Base-by-base conservation (phyloP, 2,329 filamentous ascomycete genomes). In the Cucurbitaria berberidis region DNA sequence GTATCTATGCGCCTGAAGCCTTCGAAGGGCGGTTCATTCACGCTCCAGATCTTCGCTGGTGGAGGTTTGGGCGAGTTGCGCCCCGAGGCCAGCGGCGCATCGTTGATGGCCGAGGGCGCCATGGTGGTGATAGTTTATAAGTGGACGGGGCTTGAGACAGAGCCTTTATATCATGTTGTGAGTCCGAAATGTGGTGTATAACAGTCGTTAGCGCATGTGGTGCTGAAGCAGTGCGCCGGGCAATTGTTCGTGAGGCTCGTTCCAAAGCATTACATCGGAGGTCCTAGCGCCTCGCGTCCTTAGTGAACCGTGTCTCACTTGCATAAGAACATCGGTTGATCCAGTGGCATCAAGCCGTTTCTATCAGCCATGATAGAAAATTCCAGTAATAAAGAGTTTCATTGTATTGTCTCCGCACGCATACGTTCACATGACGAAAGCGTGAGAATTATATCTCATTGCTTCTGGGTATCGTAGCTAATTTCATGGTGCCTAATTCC, bases 1-100 rank as follows among this genome's bases (percentile, higher is more conserved):
- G 81, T 78, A 65, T 86, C 82, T 41, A 83, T 76, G 45, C 82
- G 76, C 38, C 81, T 81, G 68, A 82, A 83, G 55, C 85, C 84
- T 63, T 81, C 81, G 72, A 87, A 88, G 1, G 84, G 85, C 42
- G 82, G 84, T 30, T 88, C 85, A 53, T 77, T 80, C 51, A 82
- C 78, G 56, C 75, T 74, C 73, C 81, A 85, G 52, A 84, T 72
- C 59, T 79, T 79, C 27, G 74, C 62, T 10, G 84, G 84, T 36
- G 79, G 76, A 55, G 82, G 80, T 66, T 84, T 86, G 59, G 80
- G 79, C 29, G 78, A 78, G 60, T 81, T 77, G 72, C 77, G 76
- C 59, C 78, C 76, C 40, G 76, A 71, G 26, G 76, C 55, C 26
- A 53, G 62, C 63, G 77, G 75, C 67, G 73, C 66, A 59, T 77